A percentile compares a stretch with the other conserved stretches of the same genome.
Conservation (phyloP, 2,329 filamentous ascomycete species). For the Didymellaceae sp. region DNA sequence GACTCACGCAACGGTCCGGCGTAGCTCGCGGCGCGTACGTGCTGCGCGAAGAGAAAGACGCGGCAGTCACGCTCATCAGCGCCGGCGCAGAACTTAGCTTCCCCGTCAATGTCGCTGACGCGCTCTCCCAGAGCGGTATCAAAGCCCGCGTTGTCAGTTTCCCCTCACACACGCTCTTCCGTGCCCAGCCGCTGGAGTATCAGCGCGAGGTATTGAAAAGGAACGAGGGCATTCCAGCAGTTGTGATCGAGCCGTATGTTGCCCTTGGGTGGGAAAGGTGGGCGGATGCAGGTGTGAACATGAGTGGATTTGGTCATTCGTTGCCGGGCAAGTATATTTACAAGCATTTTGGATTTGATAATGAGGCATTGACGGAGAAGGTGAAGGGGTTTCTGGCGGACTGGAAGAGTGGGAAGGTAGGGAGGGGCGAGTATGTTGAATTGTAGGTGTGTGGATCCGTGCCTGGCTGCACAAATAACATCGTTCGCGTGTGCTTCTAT, state of each 20-base stretch:
- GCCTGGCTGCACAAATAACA: no score
- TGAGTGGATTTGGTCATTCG: constrained; percentile 63
- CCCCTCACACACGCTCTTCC: constrained; percentile 59
- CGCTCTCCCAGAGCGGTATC: constrained; percentile 44
- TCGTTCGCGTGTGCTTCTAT: no score
- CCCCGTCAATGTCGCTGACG: constrained; percentile 49
- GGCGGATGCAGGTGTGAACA: constrained; percentile 62
- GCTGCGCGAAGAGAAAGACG: constrained; percentile 51
- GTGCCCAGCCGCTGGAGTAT: constrained; percentile 54
- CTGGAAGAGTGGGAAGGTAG: constrained; percentile 43
- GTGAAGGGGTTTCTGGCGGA: constrained; percentile 46
- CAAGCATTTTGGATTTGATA: constrained; percentile 62
- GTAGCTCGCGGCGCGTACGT: constrained; percentile 57
- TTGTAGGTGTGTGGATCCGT: constrained; percentile 19
- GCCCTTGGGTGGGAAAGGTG: constrained; percentile 66
- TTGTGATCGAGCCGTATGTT: constrained; percentile 67
- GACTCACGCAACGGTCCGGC: constrained; percentile 49
- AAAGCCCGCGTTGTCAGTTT: constrained; percentile 58
- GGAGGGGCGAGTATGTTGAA: constrained; percentile 41
- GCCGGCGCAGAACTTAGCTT: constrained; percentile 56
- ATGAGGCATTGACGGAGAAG: constrained; percentile 51
- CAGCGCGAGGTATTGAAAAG: constrained; percentile 55
- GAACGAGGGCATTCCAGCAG: constrained; percentile 51
- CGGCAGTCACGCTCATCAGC: constrained; percentile 55
- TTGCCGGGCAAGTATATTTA: constrained; percentile 63